Base-by-base conservation (phyloP, 2,329 filamentous ascomycete species). In the Tolypocladium capitatum region DNA sequence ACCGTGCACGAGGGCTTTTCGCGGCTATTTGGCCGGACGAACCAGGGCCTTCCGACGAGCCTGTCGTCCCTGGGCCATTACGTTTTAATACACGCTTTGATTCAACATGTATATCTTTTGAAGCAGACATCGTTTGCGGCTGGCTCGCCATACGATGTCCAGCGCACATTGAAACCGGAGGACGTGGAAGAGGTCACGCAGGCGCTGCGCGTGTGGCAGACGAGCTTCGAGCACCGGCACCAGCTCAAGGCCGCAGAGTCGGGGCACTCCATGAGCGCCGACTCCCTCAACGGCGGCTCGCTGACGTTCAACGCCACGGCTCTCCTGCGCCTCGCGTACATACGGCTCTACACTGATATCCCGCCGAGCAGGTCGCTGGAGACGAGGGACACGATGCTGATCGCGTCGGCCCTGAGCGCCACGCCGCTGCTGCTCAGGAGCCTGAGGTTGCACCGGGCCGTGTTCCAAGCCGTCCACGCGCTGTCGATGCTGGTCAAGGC, bases 91-190 rank as follows among this genome's bases (percentile, higher is more conserved):
- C 82, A 86, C 56, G 82, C 81, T 4, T 61, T 88, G 24, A 74
- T 86, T 11, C 83, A 87, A 55, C 81, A 86, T 51, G 81, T 87
- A 16, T 86, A 82, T 59, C 69, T 86, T 34, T 62, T 84, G 21
- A 83, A 83, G 55, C 78, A 83, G 56, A 79, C 77, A 0, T 76
- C 73, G 0, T 72, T 80, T 44, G 69, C 70, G 2, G 62, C 68
- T 2, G 65, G 70, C 0, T 68, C 71, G 2, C 68, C 70, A 1
- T 77, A 73, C 47, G 74, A 74, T 20, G 63, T 68, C 2, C 70
- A 75, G 33, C 65, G 74, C 28, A 73, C 70, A 0, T 58, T 80
- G 51, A 72, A 73, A 42, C 64, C 68, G 0, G 74, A 78, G 41
- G 75, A 80, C 49, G 70, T 79, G 3, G 75, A 79, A 34, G 74